Conservation (phyloP, 2,329 filamentous ascomycete genomes). For the Fusarium sp. region DNA sequence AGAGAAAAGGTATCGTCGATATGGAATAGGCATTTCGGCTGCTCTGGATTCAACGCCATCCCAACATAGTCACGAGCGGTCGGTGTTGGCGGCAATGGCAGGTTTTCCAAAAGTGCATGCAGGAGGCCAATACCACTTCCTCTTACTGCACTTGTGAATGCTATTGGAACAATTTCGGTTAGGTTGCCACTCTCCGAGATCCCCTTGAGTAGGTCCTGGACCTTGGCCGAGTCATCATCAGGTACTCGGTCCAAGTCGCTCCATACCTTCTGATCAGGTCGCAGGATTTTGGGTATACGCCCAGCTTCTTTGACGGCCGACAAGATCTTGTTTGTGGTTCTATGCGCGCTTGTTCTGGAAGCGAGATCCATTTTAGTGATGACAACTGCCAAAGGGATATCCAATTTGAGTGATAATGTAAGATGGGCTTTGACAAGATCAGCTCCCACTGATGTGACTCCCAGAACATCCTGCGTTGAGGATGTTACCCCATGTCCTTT, state of each 20-base stretch:
- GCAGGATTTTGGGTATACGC: slow-evolving; percentile 78
- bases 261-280: slow-evolving; percentile 58
- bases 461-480: slow-evolving; percentile 61
- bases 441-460: slow-evolving; percentile 63
- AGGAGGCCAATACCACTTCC: slow-evolving; percentile 83
- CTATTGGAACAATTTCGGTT: slow-evolving; percentile 75
- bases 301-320: slow-evolving; percentile 80
- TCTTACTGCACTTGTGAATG: slow-evolving; percentile 87
- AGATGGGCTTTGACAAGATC: slow-evolving; percentile 84
- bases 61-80: slow-evolving; percentile 65
- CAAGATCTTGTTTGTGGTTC: slow-evolving; percentile 77
- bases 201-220: slow-evolving; percentile 62
- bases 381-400: slow-evolving; percentile 79
- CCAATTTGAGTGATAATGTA: slow-evolving; percentile 82
- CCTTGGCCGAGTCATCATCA: slow-evolving; percentile 64
- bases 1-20: slow-evolving; percentile 90
- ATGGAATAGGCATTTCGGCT: slow-evolving; percentile 78
- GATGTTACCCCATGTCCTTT: slow-evolving; percentile 53
- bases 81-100: slow-evolving; percentile 73
- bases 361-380: slow-evolving; percentile 93
- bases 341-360: slow-evolving; percentile 74
- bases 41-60: slow-evolving; percentile 64
- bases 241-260: slow-evolving; percentile 67
- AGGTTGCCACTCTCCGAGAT: slow-evolving; percentile 56
- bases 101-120: slow-evolving; percentile 79